Evolutionary conservation across 2,329 filamentous ascomycete genomes (phyloP), one percentile per base, ranked within the genome.

Genomic region (Fusarium sp.): DNA sequence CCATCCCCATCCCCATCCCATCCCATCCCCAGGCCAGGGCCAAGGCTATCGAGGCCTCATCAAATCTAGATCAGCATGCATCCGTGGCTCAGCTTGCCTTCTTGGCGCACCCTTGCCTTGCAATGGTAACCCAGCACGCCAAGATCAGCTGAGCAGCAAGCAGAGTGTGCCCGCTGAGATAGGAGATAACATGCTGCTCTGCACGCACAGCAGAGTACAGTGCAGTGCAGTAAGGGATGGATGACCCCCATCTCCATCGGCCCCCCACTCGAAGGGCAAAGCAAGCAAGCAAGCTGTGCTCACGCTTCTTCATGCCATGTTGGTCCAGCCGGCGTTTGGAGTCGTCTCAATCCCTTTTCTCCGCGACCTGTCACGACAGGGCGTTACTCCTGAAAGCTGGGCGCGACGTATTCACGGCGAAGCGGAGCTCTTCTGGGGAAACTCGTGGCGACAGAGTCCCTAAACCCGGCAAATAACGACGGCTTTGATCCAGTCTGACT

Each of bases 161-260:
- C 34, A 51, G 38, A 20, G 44, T 25, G 50, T 42, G 34, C 56
- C 54, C 54, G 29, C 9, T 25, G 50, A 61, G 59, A 64, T 58
- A 61, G 60, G 59, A 70, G 67, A 68, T 64, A 64, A 55, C 54
- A 67, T 67, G 57, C 62, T 58, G 20, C 34, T 69, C 42, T 53
- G 53, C 46, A 31, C 46, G n/a, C n/a, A 29, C 10, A 31, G 10
- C 46, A 51, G 46, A 40, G 36, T 40, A 40, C 34, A 10, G 34
- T 36, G 36, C 36, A 38, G 36, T 11, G 36, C 44, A 33, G 23
- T 16, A 46, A 27, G 42, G 42, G 42, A 46, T 46, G 42, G 23
- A 16, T 46, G 42, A 11, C 42, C 42, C 42, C 42, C 20, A 44
- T 25, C 40, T 13, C 20, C 40, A 46, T 46, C 14, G 42, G 14